Conservation (phyloP, 2,329 filamentous ascomycete genomes). For the Aspergillus spinulosporus region DNA sequence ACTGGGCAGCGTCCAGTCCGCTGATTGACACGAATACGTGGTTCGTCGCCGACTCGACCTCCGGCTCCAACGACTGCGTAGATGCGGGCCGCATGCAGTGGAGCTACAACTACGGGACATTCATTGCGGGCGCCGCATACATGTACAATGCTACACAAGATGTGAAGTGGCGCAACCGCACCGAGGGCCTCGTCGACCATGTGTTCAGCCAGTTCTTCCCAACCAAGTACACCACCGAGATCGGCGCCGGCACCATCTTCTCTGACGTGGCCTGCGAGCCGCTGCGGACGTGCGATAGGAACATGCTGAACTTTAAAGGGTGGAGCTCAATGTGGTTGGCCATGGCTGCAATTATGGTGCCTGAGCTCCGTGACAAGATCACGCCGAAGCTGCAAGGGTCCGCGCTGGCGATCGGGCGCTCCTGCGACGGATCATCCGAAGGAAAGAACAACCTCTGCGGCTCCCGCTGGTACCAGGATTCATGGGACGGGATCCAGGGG, state of each 20-base stretch:
- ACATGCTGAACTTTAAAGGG: constrained; percentile 71
- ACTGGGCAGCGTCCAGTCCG: constrained; percentile 53
- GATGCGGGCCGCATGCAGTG: constrained; percentile 53
- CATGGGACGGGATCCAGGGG: constrained; percentile 34
- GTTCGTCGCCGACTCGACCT: constrained; percentile 18
- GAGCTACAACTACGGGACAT: constrained; percentile 56
- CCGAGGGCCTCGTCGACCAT: constrained; percentile 56
- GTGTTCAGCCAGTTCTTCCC: constrained; percentile 51
- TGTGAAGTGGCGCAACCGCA: constrained; percentile 54
- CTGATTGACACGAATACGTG: constrained; percentile 48
- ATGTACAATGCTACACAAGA: constrained; percentile 52
- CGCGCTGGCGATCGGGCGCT: constrained; percentile 57
- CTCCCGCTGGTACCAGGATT: constrained; percentile 35
- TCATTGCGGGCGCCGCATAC: constrained; percentile 53
- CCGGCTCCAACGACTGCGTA: constrained; percentile 38
- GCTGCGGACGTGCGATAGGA: constrained; percentile 60
- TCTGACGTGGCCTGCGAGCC: constrained; percentile 67
- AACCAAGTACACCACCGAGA: constrained; percentile 26
- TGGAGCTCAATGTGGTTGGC: constrained; percentile 64
- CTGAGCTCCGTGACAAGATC: constrained; percentile 55
- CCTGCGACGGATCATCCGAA: constrained; percentile 60
- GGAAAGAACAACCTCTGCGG: constrained; percentile 52
- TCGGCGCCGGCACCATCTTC: constrained; percentile 52
- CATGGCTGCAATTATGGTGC: constrained; percentile 59
- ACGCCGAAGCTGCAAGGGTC: constrained; percentile 58